A percentile compares a stretch with the other conserved stretches of the same genome.
phyloP scores from a whole-genome alignment of 768 basidiomycete species.

The Psilocybe azurescens region DNA sequence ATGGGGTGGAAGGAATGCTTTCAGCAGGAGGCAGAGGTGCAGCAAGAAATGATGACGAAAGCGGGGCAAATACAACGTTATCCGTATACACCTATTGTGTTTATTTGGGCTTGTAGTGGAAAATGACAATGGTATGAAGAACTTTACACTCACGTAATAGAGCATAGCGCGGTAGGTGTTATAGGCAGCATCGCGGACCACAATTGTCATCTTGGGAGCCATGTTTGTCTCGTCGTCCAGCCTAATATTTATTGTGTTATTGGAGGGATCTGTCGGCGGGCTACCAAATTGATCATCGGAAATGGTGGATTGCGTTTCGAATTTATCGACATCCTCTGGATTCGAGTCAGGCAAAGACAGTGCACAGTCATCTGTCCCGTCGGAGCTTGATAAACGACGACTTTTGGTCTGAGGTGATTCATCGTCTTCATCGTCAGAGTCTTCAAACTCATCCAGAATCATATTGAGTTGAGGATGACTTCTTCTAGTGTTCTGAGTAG shows the following conservation, averaged over 20 bases:
- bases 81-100: slow-evolving; percentile 81
- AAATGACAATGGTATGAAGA: neutral
- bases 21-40: slow-evolving; percentile 25
- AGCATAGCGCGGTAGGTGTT: slow-evolving; percentile 53
- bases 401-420: slow-evolving; percentile 1
- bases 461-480: slow-evolving; percentile 32
- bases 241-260: neutral
- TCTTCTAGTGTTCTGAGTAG: slow-evolving; percentile 21
- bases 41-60: slow-evolving; percentile 70
- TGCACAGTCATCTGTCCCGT: slow-evolving; percentile 8
- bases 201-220: slow-evolving; percentile 33
- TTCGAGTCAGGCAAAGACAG: slow-evolving; percentile 21
- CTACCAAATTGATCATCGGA: neutral
- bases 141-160: slow-evolving; percentile 67
- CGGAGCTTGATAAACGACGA: neutral
- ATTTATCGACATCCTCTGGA: slow-evolving; percentile 19
- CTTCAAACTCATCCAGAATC: slow-evolving; percentile 53
- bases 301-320: slow-evolving; percentile 19
- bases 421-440: slow-evolving; percentile 49
- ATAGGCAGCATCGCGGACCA: slow-evolving; percentile 58
- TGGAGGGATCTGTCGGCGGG: slow-evolving; percentile 5
- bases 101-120: neutral
- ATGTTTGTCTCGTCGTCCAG: neutral
- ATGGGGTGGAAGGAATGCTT: slow-evolving; percentile 30
- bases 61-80: slow-evolving; percentile 76